Conservation (phyloP, 352 stramenopile genomes). For the Phytophthora cactorum region DNA sequence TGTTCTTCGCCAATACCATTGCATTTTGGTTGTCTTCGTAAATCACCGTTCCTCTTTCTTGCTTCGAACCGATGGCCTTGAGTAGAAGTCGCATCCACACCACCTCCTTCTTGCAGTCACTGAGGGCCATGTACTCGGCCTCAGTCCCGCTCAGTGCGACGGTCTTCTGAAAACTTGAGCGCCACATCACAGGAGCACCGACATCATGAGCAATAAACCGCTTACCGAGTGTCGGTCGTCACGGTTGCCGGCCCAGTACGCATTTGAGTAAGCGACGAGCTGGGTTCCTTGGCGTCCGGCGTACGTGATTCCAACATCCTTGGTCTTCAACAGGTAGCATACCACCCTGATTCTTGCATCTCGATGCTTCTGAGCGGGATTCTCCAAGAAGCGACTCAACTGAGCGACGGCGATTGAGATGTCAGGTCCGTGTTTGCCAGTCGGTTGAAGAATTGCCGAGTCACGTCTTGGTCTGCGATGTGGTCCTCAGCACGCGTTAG, state of each 20-base stretch:
- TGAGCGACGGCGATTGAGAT: slow-evolving; percentile 25
- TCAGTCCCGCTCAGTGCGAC: slow-evolving; percentile 31
- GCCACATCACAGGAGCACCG: slow-evolving; percentile 21
- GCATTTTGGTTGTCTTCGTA: too few species aligned
- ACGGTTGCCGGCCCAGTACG: slow-evolving; percentile 25
- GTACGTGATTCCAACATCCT: slow-evolving; percentile 16
- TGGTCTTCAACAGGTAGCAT: slow-evolving; percentile 26
- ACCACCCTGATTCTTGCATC: slow-evolving; percentile 21
- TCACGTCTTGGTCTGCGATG: slow-evolving; percentile 34
- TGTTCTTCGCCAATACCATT: too few species aligned
- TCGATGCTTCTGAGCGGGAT: slow-evolving; percentile 21
- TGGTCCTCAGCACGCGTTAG: slow-evolving; percentile 49
- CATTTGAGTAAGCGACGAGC: slow-evolving; percentile 21
- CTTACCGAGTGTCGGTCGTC: slow-evolving; percentile 28
- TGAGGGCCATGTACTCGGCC: slow-evolving; percentile 3
- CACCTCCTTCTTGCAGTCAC: too few species aligned
- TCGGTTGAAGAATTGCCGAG: slow-evolving; percentile 38
- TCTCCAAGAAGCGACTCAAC: slow-evolving; percentile 31
- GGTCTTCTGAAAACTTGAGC: slow-evolving; percentile 26
- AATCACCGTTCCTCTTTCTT: too few species aligned
- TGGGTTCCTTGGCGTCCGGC: slow-evolving; percentile 6
- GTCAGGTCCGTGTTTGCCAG: slow-evolving; percentile 38
- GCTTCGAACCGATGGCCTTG: too few species aligned
- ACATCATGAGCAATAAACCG: slow-evolving; percentile 22
- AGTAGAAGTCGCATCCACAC: too few species aligned